These are phyloP conservation scores for Boletus sp. DNA, from an alignment of 768 basidiomycete species.

Conservation along the genomic window DNA sequence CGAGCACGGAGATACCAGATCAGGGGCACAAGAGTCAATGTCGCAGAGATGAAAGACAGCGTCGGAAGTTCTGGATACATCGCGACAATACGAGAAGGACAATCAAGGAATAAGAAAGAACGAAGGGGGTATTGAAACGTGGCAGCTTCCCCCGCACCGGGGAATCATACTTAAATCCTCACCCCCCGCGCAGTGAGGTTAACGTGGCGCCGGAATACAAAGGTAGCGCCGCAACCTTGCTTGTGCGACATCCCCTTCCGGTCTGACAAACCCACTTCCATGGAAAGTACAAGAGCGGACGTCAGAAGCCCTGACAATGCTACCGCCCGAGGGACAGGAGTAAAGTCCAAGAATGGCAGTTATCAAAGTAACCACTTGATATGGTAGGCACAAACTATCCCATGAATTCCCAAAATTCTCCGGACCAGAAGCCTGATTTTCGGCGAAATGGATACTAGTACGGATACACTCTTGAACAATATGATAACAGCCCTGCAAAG, in stretches of 20 bases:
- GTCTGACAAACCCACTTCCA: conserved; percentile 22
- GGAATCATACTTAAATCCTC: conserved; percentile 15
- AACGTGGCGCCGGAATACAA: conserved; percentile 17
- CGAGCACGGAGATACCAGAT: conserved; percentile 40
- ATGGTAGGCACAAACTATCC: conserved; percentile 21
- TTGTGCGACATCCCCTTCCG: not conserved
- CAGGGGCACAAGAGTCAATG: conserved; percentile 38
- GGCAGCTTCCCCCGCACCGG: not conserved
- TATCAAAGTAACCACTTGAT: conserved; percentile 30
- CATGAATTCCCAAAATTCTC: not conserved
- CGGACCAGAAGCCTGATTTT: not conserved
- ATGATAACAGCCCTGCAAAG: conserved; percentile 3
- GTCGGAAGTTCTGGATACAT: conserved; percentile 35
- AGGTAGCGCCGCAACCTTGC: conserved; percentile 1
- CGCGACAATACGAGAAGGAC: not conserved
- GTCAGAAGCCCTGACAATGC: conserved; percentile 3
- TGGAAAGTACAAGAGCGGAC: conserved; percentile 25
- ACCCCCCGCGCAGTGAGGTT: not conserved
- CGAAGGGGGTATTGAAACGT: conserved; percentile 16
- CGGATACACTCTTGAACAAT: conserved; percentile 16
- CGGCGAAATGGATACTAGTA: conserved; percentile 5
- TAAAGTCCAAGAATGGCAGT: conserved; percentile 19
- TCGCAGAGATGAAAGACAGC: conserved; percentile 45
- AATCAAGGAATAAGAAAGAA: conserved; percentile 7
- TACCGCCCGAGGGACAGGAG: conserved; percentile 10